Percentiles rank a stretch among this genome's conserved stretches.
phyloP scores from a whole-genome alignment of 345 rosid species.

The Hypericum perforatum region DNA sequence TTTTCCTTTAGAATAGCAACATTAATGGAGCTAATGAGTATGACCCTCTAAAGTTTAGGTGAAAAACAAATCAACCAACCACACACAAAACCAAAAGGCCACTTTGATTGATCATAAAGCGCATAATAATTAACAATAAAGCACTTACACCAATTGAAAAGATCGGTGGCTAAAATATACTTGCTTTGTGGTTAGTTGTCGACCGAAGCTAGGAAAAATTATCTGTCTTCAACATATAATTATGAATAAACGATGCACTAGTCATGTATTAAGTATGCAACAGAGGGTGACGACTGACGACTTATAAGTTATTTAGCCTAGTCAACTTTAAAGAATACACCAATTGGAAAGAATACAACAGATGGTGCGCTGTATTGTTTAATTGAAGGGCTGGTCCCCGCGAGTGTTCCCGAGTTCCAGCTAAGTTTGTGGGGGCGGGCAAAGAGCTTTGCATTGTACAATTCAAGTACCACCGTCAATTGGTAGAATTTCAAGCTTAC shows the following conservation, averaged over 20 bases:
- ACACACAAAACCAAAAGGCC: not conserved
- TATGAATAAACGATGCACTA: too few relatives aligned
- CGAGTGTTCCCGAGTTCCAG: conserved; percentile 9
- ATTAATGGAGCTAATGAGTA: conserved; percentile 13
- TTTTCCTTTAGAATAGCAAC: conserved; percentile 20
- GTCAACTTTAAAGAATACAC: too few relatives aligned
- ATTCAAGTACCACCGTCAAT: not conserved
- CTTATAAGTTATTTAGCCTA: too few relatives aligned
- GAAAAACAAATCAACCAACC: not conserved
- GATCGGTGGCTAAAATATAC: conserved; percentile 1
- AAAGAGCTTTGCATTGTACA: not conserved
- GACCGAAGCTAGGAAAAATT: not conserved
- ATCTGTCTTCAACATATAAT: too few relatives aligned
- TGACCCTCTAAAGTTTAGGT: not conserved
- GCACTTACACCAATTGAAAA: not conserved
- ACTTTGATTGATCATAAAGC: too few relatives aligned
- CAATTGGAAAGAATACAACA: conserved; percentile 9
- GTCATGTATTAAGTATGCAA: too few relatives aligned
- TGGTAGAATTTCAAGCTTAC: not conserved
- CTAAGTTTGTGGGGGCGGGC: conserved; percentile 1
- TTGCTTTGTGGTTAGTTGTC: conserved; percentile 18
- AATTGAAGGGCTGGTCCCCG: conserved; percentile 14
- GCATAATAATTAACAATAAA: conserved; percentile 9
- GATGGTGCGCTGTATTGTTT: conserved; percentile 8
- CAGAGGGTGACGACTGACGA: too few relatives aligned